Evolutionary conservation across 2,329 filamentous ascomycete genomes (phyloP).

Genomic region (Arthrocladium fulminans): DNA sequence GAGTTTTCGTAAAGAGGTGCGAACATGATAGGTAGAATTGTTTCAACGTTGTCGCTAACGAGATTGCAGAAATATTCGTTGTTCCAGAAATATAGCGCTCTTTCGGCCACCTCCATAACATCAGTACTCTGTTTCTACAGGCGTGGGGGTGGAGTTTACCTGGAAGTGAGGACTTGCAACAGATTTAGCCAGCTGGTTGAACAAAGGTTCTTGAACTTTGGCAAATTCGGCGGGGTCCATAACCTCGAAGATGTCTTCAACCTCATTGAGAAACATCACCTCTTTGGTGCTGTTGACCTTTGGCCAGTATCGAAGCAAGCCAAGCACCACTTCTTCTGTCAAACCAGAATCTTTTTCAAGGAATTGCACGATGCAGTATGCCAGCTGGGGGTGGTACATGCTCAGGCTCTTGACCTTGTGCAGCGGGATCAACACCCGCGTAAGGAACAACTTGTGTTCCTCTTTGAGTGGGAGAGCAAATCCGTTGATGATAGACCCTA

Average conservation of each 20-base stretch:
- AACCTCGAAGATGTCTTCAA: constrained; percentile 98
- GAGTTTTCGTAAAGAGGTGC: constrained; percentile 97
- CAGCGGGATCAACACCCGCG: constrained; percentile 79
- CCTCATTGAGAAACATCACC: constrained; percentile 98
- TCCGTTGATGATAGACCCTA: constrained; percentile 98
- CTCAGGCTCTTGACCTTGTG: constrained; percentile 98
- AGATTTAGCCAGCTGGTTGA: constrained; percentile 94
- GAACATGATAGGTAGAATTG: constrained; percentile 98
- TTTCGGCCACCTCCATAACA: constrained; percentile 66
- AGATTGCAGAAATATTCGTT: constrained; percentile 99
- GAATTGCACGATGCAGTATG: constrained; percentile 98
- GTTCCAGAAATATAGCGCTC: constrained; percentile 99
- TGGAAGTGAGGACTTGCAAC: constrained; percentile 98
- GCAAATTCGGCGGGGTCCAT: constrained; percentile 99
- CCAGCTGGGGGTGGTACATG: constrained; percentile 98
- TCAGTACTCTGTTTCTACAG: neutral
- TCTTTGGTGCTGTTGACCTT: constrained; percentile 99
- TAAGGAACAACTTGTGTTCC: constrained; percentile 97
- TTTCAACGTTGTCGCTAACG: constrained; percentile 97
- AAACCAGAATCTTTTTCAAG: constrained; percentile 93
- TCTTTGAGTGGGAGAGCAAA: constrained; percentile 95
- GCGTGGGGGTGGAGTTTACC: constrained; percentile 31
- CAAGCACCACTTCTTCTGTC: constrained; percentile 94
- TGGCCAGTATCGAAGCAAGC: constrained; percentile 91
- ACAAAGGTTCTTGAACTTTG: constrained; percentile 95